Base-by-base conservation (phyloP, 352 stramenopile genomes). In the Phytophthora lateralis region DNA sequence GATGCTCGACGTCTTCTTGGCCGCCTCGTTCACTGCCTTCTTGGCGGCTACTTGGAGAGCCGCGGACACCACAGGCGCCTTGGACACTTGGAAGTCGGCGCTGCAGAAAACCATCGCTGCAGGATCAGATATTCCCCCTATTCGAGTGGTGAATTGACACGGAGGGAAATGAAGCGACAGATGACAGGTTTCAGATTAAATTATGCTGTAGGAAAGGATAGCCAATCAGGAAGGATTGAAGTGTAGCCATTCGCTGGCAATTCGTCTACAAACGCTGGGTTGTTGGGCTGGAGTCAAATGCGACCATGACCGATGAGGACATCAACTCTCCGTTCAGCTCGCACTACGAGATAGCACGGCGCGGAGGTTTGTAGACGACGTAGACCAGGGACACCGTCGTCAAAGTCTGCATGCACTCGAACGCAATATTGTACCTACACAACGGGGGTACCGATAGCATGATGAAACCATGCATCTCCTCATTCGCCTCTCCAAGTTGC, bases 31-130 rank as follows among this genome's bases (percentile, higher is more conserved):
- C 14, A 89, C 74, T 9, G 69, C 63, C 58, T 78, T 80, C 37
- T 80, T 74, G 21, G 80, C 76, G 3, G 63, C 66, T 5, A 45
- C 37, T 48, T 85, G 69, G n/a, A 89, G 51, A 15, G 61, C 66
- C 7, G 60, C 54, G 7, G 80, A 52, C 4, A 71, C 78, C 55
- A 75, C 73, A 6, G 82, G 85, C n/a, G 71, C 69, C 60, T 75
- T 73, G 24, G 80, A 90, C n/a, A 88, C 72, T 44, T 75, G 66
- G 53, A 93, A 93, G 52, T 87, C 76, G 10, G 77, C 64, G 37
- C 69, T 61, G 47, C 63, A 77, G 55, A 88, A 81, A 7, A 67
- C 70, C 81, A 90, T 90, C 4, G 42, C 0, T 39, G 34, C 34
- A 8, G 15, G 24, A 47, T 51, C 35, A 59, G 57, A 58, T 55